phyloP scores from a whole-genome alignment of 257 asterid genomes.

The Petunia secreta region DNA sequence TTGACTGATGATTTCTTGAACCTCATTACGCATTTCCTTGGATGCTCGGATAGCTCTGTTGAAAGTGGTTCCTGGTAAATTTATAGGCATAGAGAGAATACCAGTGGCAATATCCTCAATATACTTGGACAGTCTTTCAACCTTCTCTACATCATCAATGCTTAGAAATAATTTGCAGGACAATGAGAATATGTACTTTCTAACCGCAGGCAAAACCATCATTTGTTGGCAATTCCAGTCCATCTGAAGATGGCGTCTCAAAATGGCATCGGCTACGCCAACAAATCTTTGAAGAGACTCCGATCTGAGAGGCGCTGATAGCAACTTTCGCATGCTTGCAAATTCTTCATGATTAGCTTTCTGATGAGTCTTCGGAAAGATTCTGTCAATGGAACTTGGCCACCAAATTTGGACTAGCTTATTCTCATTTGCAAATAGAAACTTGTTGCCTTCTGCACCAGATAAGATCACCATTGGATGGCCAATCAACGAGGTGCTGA shows the following conservation, averaged over 20 bases:
- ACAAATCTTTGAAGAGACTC: slow-evolving; percentile 59
- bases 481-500: slow-evolving; percentile 45
- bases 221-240: slow-evolving; percentile 51
- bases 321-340: slow-evolving; percentile 57
- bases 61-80: slow-evolving; percentile 61
- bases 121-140: slow-evolving; percentile 46
- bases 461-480: slow-evolving; percentile 49
- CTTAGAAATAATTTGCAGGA: slow-evolving; percentile 55
- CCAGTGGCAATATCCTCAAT: slow-evolving; percentile 54
- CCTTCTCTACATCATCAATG: slow-evolving; percentile 49
- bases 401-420: slow-evolving; percentile 64
- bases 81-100: slow-evolving; percentile 53
- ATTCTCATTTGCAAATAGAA: slow-evolving; percentile 59
- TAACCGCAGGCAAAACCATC: slow-evolving; percentile 48
- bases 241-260: slow-evolving; percentile 39
- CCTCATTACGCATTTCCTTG: slow-evolving; percentile 44
- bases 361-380: slow-evolving; percentile 51
- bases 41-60: slow-evolving; percentile 54
- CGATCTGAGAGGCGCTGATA: slow-evolving; percentile 54
- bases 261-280: slow-evolving; percentile 55
- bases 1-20: slow-evolving; percentile 45
- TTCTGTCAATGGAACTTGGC: slow-evolving; percentile 51
- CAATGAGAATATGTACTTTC: slow-evolving; percentile 55
- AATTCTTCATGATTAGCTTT: slow-evolving; percentile 57
- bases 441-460: slow-evolving; percentile 49